phyloP scores from a whole-genome alignment of 768 basidiomycete species.

The Lepiota brunneoincarnata region DNA sequence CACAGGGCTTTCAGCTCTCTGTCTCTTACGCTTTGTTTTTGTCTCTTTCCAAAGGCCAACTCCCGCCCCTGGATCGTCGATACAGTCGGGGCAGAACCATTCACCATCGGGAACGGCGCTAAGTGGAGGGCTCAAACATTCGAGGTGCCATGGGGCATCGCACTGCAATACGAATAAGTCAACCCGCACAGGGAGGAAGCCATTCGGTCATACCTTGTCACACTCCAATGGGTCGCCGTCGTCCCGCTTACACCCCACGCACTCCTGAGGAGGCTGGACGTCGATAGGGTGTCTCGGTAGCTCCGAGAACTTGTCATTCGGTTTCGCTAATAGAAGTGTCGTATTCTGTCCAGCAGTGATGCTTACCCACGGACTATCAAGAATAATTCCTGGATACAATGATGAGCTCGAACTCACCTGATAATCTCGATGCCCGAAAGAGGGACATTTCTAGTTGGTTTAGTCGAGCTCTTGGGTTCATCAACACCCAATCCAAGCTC shows the following conservation, averaged over 20 bases:
- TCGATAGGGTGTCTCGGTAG: constrained; percentile 80
- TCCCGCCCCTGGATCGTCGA: constrained; percentile 53
- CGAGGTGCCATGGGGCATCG: constrained; percentile 83
- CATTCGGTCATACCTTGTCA: constrained; percentile 63
- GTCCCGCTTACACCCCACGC: constrained; percentile 70
- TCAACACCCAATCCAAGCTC: constrained; percentile 82
- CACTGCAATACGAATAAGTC: constrained; percentile 49
- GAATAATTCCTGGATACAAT: background rate
- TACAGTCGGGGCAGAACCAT: constrained; percentile 88
- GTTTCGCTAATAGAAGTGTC: constrained; percentile 77
- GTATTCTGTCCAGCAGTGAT: constrained; percentile 87
- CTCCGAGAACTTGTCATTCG: constrained; percentile 72
- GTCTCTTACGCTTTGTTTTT: constrained; percentile 15
- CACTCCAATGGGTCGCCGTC: constrained; percentile 81
- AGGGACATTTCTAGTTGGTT: constrained; percentile 68
- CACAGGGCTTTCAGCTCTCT: constrained; percentile 3
- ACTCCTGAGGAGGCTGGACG: constrained; percentile 61
- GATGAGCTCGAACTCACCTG: constrained; percentile 43
- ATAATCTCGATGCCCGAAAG: constrained; percentile 81
- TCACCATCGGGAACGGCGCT: constrained; percentile 79
- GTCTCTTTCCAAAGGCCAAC: constrained; percentile 35
- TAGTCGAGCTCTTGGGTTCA: constrained; percentile 84
- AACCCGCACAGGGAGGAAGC: constrained; percentile 1
- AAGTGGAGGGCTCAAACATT: constrained; percentile 79
- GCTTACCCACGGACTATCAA: constrained; percentile 32